Percentiles rank a stretch among this genome's conserved stretches.
Conservation (phyloP, 345 rosid species). For the Gossypium anomalum region DNA sequence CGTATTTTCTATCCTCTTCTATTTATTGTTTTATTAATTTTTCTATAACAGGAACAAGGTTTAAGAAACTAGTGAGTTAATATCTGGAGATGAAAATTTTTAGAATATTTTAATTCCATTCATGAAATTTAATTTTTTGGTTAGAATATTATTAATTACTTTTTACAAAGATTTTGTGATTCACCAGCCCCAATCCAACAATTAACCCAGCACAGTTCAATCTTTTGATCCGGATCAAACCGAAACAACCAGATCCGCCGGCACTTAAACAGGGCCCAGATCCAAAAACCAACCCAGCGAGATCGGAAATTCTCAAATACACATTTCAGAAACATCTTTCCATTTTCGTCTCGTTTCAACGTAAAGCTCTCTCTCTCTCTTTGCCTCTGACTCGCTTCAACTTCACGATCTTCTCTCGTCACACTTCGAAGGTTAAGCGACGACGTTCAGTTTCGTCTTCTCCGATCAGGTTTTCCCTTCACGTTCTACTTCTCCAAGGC, state of each 20-base stretch:
- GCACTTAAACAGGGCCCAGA: background rate
- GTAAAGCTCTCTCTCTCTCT: background rate
- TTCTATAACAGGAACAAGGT: too few relatives aligned
- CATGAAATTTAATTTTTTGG: background rate
- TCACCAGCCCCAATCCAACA: background rate
- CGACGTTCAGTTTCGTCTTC: background rate
- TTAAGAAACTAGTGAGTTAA: too few relatives aligned
- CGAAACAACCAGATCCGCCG: background rate
- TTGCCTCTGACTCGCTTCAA: background rate
- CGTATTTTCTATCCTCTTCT: too few relatives aligned
- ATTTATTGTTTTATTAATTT: too few relatives aligned
- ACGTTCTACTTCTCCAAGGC: background rate
- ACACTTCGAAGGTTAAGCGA: background rate
- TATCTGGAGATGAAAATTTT: too few relatives aligned
- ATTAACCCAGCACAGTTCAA: background rate
- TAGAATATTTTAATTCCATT: background rate
- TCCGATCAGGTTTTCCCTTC: conserved; percentile 1
- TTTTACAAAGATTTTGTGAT: background rate
- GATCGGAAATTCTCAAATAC: background rate
- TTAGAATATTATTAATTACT: background rate
- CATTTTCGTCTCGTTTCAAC: conserved; percentile 3
- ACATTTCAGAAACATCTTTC: background rate
- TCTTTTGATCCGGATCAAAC: background rate
- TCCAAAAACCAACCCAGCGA: background rate
- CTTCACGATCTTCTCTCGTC: background rate